Evolutionary conservation across 164 flowering plant genomes (phyloP), one percentile per base, ranked within the genome.

Genomic region (Piper betle): DNA sequence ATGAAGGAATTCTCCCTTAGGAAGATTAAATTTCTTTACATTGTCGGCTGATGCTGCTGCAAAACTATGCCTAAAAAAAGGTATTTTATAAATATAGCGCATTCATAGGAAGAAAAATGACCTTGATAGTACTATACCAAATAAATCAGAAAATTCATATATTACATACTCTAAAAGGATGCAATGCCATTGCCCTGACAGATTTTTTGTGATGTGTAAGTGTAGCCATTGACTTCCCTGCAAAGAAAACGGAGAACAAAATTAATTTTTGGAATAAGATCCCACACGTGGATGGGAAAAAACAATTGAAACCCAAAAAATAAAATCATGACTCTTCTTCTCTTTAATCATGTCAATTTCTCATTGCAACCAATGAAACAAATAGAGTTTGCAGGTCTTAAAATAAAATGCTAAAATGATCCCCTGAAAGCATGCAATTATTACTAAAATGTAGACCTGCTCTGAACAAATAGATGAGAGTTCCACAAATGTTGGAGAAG

Each of bases 41-140:
- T 94, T 94, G 79, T 94, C 99, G 67, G 99, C 97, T 69, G 97
- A 94, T 54, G 99, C 99, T 74, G 99, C 91, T 65, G 96, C 97
- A 81, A 94, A 94, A 62, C 68, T 54, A 66, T 88, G 62, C 79
- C 99, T 94, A 83, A 48, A 53, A 41, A 41, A 37, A 37, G 37
- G 18, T 9, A 39, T 10, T 19, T n/a, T 12, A 17, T 17, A 10
- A 41, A 17, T 37, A 62, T 9, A 4, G 18, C 13, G 46, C 6
- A 18, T 40, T 20, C 39, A 37, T 42, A 42, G 20, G 4, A 52
- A 56, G 16, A 59, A 16, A 25, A 57, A 61, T 38, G 12, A 41
- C 42, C 19, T 17, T 41, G 41, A 63, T 20, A 55, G 52, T 18
- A 19, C 25, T 39, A 38, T 17, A 6, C 8, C 57, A 54, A 52